These are phyloP conservation scores for Trametes sanguinea DNA, from an alignment of 768 basidiomycete genomes.

Conservation along the genomic window DNA sequence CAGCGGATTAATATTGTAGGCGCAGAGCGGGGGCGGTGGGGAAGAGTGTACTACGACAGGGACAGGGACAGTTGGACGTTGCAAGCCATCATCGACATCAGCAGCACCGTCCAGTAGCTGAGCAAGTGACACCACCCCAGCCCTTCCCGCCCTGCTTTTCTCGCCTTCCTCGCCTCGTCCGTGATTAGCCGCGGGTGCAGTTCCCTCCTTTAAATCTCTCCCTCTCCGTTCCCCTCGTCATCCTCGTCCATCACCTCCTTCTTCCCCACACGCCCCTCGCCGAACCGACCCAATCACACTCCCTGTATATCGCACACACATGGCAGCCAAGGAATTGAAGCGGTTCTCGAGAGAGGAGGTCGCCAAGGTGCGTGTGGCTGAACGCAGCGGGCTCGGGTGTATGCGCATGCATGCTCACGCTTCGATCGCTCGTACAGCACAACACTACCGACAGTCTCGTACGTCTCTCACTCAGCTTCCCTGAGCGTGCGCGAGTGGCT, in stretches of 20 bases:
- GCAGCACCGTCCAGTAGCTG: no score
- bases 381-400: no score
- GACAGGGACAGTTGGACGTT: no score
- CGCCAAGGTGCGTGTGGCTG: constrained; percentile 49
- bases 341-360: constrained; percentile 63
- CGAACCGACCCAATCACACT: background rate
- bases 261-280: background rate
- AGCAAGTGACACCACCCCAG: background rate
- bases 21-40: no score
- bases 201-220: constrained; percentile 2
- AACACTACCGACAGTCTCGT: constrained; percentile 74
- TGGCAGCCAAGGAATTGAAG: constrained; percentile 37
- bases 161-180: background rate
- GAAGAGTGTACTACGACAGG: no score
- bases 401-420: background rate
- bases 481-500: background rate
- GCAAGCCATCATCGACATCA: no score
- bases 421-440: constrained; percentile 45
- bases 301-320: background rate
- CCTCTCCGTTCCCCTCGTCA: background rate
- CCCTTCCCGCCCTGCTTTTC: background rate
- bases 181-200: constrained; percentile 12
- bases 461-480: constrained; percentile 23
- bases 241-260: background rate
- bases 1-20: no score